These are phyloP conservation scores for Erigeron canadensis DNA, from an alignment of 129 eudicot species.

Conservation along the genomic window DNA sequence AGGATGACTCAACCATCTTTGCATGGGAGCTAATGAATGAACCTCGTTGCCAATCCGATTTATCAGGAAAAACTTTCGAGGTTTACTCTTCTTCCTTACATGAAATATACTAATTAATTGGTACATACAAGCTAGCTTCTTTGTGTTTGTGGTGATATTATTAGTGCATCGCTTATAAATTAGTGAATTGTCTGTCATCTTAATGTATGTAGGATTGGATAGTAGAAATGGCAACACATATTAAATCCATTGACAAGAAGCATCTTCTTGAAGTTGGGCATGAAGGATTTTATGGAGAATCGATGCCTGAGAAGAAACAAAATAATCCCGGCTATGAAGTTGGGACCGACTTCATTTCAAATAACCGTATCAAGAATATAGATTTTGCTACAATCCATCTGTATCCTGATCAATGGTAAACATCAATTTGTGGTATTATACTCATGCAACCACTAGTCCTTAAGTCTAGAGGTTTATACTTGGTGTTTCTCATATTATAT, in stretches of 20 bases:
- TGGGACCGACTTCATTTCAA: constrained; percentile 47
- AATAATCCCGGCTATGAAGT: constrained; percentile 40
- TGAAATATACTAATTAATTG: not conserved
- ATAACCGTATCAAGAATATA: constrained; percentile 22
- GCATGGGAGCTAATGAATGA: constrained; percentile 78
- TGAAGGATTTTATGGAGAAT: constrained; percentile 48
- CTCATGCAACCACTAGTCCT: too few relatives aligned
- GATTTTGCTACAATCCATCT: constrained; percentile 53
- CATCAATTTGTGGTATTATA: too few relatives aligned
- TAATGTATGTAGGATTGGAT: constrained; percentile 33
- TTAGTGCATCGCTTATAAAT: too few relatives aligned
- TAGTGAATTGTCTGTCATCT: too few relatives aligned
- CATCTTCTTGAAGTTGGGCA: constrained; percentile 49
- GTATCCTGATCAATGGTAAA: constrained; percentile 50
- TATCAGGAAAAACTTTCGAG: constrained; percentile 49
- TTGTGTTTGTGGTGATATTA: too few relatives aligned
- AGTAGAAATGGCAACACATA: constrained; percentile 44
- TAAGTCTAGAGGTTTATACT: too few relatives aligned
- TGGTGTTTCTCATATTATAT: too few relatives aligned
- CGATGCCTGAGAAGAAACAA: constrained; percentile 34
- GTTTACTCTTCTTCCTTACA: constrained; percentile 6
- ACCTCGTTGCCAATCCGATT: constrained; percentile 57
- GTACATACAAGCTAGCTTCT: too few relatives aligned
- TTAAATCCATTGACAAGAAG: constrained; percentile 43
- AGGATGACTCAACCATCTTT: constrained; percentile 57